A percentile compares a stretch with the other conserved stretches of the same genome.
Evolutionary conservation across 2,329 filamentous ascomycete genomes (phyloP).

Genomic region (Lasiodiplodia sp.): DNA sequence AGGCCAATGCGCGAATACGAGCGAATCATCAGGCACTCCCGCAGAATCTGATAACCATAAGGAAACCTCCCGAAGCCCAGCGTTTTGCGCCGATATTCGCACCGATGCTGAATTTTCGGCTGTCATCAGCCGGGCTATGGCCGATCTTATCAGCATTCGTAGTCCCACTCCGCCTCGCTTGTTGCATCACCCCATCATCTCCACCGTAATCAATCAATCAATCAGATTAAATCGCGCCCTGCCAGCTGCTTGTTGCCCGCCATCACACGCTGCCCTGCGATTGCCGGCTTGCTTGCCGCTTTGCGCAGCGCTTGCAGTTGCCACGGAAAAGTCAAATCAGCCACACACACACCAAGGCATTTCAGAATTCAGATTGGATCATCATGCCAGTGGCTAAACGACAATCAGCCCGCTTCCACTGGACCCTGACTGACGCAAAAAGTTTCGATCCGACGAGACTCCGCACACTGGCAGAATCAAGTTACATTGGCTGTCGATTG

Average conservation of each 20-base stretch:
- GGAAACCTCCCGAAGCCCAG: neutral
- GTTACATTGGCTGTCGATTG: neutral
- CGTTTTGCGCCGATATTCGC: constrained; percentile 2
- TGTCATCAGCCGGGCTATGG: neutral
- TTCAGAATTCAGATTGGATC: too few species aligned
- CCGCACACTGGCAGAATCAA: constrained; percentile 7
- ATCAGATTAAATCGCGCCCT: constrained; percentile 5
- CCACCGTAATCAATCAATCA: constrained; percentile 12
- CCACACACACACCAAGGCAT: too few species aligned
- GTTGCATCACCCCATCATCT: constrained; percentile 5
- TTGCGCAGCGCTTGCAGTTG: neutral
- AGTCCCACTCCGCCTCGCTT: neutral
- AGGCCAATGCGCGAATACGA: neutral
- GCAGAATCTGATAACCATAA: constrained; percentile 18
- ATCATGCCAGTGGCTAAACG: too few species aligned
- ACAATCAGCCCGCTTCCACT: neutral
- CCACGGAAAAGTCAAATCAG: neutral
- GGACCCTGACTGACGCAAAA: neutral
- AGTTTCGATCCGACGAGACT: neutral
- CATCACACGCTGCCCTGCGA: neutral
- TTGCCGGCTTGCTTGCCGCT: neutral
- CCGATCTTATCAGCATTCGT: constrained; percentile 15
- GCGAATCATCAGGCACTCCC: neutral
- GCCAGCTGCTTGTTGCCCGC: neutral
- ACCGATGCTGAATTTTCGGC: neutral